Evolutionary conservation across 2,329 filamentous ascomycete species (phyloP).

Genomic region (Xylariaceae sp.): DNA sequence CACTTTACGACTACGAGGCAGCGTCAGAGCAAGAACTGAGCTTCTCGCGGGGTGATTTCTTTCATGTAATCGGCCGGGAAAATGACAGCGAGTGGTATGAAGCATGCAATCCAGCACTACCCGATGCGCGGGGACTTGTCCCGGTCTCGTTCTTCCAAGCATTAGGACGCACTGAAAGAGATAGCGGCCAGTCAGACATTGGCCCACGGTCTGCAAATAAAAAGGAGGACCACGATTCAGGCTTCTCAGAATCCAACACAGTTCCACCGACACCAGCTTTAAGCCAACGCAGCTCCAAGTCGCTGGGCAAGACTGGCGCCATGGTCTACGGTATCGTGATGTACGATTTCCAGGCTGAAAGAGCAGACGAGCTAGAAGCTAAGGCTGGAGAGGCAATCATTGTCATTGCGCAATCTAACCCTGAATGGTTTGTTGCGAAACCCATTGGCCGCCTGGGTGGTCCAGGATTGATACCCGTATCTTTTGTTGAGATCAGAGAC

Average conservation of each 20-base stretch:
- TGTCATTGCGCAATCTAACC: constrained; percentile 96
- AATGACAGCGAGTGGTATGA: constrained; percentile 97
- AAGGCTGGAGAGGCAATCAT: constrained; percentile 96
- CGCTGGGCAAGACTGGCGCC: constrained; percentile 58
- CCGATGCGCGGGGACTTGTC: constrained; percentile 83
- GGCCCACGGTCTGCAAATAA: constrained; percentile 47
- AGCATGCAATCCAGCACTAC: constrained; percentile 89
- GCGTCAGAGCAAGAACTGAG: constrained; percentile 73
- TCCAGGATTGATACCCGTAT: constrained; percentile 91
- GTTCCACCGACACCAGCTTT: constrained; percentile 31
- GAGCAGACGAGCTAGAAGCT: constrained; percentile 93
- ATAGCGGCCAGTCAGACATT: constrained; percentile 70
- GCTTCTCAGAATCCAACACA: constrained; percentile 64
- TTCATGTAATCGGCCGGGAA: constrained; percentile 95
- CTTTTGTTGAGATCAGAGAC: constrained; percentile 93
- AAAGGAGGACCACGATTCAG: constrained; percentile 80
- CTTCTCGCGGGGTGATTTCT: constrained; percentile 94
- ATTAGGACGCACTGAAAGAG: constrained; percentile 85
- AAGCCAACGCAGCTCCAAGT: constrained; percentile 48
- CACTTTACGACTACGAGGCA: constrained; percentile 87
- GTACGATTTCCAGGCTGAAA: constrained; percentile 93
- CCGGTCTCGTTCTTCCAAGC: constrained; percentile 92
- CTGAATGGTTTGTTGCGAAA: constrained; percentile 99
- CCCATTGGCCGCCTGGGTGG: constrained; percentile 97
- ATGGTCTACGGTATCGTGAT: constrained; percentile 97